Evolutionary conservation across 2,329 filamentous ascomycete genomes (phyloP).

Genomic region (Mariannaea sp.): DNA sequence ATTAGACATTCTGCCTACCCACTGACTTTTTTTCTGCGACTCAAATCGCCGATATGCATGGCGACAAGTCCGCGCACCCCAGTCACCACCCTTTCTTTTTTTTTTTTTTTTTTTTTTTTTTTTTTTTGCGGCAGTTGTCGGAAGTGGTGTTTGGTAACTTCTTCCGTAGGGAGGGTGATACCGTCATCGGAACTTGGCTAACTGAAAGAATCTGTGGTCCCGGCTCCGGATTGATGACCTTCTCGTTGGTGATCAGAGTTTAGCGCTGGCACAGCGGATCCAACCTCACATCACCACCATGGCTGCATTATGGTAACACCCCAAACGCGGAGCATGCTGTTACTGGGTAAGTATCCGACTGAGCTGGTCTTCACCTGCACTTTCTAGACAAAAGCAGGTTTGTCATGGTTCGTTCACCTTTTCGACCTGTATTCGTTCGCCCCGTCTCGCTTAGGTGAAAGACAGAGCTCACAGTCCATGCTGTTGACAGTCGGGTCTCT

Average conservation of each 20-base stretch:
- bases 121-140: constrained; percentile 13
- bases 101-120: neutral
- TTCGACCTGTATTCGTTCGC: constrained; percentile 11
- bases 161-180: constrained; percentile 17
- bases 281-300: constrained; percentile 29
- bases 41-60: constrained; percentile 24
- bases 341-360: constrained; percentile 27
- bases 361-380: constrained; percentile 14
- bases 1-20: constrained; percentile 9
- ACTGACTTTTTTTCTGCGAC: constrained; percentile 1
- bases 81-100: neutral
- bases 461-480: neutral
- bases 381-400: constrained; percentile 23
- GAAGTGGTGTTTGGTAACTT: constrained; percentile 17
- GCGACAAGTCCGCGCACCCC: constrained; percentile 6
- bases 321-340: constrained; percentile 23
- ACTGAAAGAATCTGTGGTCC: constrained; percentile 15
- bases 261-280: constrained; percentile 30
- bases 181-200: constrained; percentile 24
- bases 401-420: constrained; percentile 11
- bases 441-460: neutral
- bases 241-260: constrained; percentile 31
- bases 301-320: constrained; percentile 24
- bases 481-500: constrained; percentile 13
- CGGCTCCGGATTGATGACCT: constrained; percentile 14